Evolutionary conservation across 345 rosid species (phyloP).

Genomic region (Populus deltoides): DNA sequence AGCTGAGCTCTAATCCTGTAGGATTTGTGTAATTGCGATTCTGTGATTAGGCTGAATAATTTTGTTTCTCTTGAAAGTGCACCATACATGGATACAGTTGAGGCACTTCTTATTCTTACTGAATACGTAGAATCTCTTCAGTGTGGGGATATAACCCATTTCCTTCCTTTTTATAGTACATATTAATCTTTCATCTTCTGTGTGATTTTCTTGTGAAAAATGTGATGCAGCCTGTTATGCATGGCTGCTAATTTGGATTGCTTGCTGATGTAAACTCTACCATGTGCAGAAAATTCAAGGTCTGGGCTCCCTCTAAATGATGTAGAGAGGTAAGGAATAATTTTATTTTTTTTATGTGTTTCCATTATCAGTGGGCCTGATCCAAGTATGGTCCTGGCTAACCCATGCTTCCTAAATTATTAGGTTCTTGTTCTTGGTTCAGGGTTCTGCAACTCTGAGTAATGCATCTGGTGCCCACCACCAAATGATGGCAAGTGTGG

Average conservation of each 20-base stretch:
- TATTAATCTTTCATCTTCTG: not conserved
- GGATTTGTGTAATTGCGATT: not conserved
- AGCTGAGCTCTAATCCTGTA: not conserved
- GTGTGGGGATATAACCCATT: not conserved
- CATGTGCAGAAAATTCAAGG: slow-evolving; percentile 65
- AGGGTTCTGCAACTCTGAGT: slow-evolving; percentile 56
- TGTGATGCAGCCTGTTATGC: not conserved
- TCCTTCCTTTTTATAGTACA: not conserved
- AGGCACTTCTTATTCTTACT: not conserved
- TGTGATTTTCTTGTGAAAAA: slow-evolving; percentile 8
- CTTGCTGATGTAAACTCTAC: slow-evolving; percentile 13
- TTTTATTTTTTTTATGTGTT: not conserved
- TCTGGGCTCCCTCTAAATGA: slow-evolving; percentile 62
- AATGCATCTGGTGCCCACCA: slow-evolving; percentile 42
- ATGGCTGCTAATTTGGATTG: not conserved
- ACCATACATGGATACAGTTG: not conserved
- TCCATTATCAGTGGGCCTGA: slow-evolving; percentile 1
- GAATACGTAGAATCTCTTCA: not conserved
- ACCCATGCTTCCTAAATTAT: slow-evolving; percentile 13
- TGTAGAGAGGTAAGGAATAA: slow-evolving; percentile 59
- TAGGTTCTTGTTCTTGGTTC: slow-evolving; percentile 75
- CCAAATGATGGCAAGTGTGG: slow-evolving; percentile 48
- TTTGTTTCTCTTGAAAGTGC: slow-evolving; percentile 2
- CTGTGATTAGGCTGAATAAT: not conserved
- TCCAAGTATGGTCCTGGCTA: not conserved